phyloP scores from a whole-genome alignment of 768 basidiomycete species.

The Naematelia encephala region DNA sequence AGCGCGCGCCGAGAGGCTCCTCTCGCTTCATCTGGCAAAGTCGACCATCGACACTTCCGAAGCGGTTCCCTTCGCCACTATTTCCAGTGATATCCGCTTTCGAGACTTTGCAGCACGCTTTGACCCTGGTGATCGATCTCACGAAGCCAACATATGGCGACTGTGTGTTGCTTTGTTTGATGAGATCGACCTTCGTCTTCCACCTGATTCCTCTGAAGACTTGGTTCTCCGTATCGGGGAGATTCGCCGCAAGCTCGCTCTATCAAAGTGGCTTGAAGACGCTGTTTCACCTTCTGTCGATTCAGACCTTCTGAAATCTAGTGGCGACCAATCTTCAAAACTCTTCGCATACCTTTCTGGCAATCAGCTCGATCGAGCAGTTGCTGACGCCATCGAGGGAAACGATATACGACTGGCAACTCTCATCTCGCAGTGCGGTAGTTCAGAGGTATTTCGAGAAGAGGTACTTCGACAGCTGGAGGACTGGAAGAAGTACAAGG shows the following conservation, averaged over 20 bases:
- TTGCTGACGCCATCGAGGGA: constrained; percentile 66
- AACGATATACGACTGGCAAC: constrained; percentile 83
- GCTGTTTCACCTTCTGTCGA: constrained; percentile 70
- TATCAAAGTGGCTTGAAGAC: constrained; percentile 80
- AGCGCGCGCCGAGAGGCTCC: constrained; percentile 60
- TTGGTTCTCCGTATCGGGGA: constrained; percentile 61
- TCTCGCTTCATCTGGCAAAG: constrained; percentile 72
- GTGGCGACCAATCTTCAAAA: constrained; percentile 51
- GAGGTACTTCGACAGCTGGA: constrained; percentile 72
- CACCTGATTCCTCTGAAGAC: constrained; percentile 47
- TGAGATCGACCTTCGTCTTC: constrained; percentile 65
- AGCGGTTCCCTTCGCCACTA: constrained; percentile 59
- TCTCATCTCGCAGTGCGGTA: constrained; percentile 74
- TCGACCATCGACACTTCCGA: constrained; percentile 62
- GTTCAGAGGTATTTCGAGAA: constrained; percentile 67
- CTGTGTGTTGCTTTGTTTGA: constrained; percentile 88
- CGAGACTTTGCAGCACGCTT: constrained; percentile 71
- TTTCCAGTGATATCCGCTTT: constrained; percentile 65
- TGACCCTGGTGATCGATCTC: constrained; percentile 65
- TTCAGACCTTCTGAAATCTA: constrained; percentile 60
- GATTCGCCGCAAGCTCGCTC: constrained; percentile 69
- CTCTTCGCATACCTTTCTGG: constrained; percentile 80
- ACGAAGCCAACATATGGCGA: constrained; percentile 78
- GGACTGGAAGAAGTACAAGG: constrained; percentile 75
- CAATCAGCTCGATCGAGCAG: constrained; percentile 80